These are phyloP conservation scores for Amphibolis antarctica DNA, from an alignment of 106 monocot genomes.

Conservation along the genomic window DNA sequence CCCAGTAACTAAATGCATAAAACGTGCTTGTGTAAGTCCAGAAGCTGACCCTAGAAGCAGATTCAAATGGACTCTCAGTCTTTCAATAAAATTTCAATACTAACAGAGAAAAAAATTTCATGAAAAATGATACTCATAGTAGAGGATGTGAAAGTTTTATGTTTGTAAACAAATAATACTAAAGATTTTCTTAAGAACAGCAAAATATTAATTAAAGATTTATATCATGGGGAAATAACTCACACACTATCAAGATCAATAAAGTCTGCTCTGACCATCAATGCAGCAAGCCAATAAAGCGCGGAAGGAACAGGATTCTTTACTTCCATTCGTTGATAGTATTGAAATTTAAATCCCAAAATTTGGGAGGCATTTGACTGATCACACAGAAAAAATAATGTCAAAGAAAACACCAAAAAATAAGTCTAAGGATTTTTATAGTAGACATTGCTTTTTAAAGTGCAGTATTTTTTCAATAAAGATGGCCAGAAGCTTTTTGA, in stretches of 20 bases:
- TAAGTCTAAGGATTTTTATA: neutral
- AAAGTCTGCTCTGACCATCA: slow-evolving; percentile 72
- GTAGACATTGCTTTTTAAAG: no score
- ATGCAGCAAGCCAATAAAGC: slow-evolving; percentile 67
- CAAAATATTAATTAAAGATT: neutral
- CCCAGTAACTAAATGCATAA: no score
- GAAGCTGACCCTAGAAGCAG: no score
- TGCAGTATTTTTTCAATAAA: no score
- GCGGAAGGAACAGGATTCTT: slow-evolving; percentile 53
- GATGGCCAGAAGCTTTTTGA: no score
- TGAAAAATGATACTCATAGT: no score
- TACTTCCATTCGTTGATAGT: slow-evolving; percentile 91
- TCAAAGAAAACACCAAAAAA: slow-evolving; percentile 3
- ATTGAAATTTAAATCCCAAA: slow-evolving; percentile 95
- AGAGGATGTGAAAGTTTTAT: no score
- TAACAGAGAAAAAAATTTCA: no score
- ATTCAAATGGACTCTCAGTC: no score
- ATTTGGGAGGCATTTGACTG: slow-evolving; percentile 98
- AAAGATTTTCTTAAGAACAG: neutral
- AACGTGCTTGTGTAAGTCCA: no score
- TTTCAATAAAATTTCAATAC: no score
- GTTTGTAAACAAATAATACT: no score
- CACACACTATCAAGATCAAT: slow-evolving; percentile 93
- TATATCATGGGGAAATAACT: slow-evolving; percentile 12
- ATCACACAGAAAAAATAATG: slow-evolving; percentile 8